phyloP scores from a whole-genome alignment of 345 rosid species.

The Populus pruinosa region DNA sequence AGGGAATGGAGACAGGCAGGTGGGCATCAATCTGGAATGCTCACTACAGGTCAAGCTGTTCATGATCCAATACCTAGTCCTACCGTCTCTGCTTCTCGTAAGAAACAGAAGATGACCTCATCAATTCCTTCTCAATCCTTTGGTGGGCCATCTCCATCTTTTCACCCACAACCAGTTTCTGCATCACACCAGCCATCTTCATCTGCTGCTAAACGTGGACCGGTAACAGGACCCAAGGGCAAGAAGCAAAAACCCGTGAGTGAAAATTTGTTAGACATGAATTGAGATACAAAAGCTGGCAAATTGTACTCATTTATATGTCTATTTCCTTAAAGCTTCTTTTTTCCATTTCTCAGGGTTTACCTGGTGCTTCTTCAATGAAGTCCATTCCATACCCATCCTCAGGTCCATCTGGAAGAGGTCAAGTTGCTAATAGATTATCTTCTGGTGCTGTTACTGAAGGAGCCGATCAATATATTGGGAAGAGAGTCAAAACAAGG shows the following conservation, averaged over 20 bases:
- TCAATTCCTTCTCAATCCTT: conserved; percentile 61
- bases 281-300: neutral
- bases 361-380: conserved; percentile 58
- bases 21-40: conserved; percentile 57
- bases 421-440: conserved; percentile 51
- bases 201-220: conserved; percentile 54
- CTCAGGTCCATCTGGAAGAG: conserved; percentile 56
- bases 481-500: conserved; percentile 71
- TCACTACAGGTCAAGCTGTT: conserved; percentile 45
- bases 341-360: conserved; percentile 39
- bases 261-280: conserved; percentile 11
- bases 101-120: conserved; percentile 62
- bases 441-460: conserved; percentile 47
- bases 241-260: conserved; percentile 78
- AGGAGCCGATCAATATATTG: conserved; percentile 51
- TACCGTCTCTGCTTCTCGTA: conserved; percentile 66
- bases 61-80: conserved; percentile 75
- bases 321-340: neutral
- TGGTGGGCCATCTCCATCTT: conserved; percentile 52
- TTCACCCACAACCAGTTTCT: conserved; percentile 55
- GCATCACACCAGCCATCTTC: conserved; percentile 58
- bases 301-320: neutral
- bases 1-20: conserved; percentile 92
- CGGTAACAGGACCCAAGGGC: conserved; percentile 53
- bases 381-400: conserved; percentile 53